phyloP scores from a whole-genome alignment of 257 asterid species.

The Cruciata laevipes region DNA sequence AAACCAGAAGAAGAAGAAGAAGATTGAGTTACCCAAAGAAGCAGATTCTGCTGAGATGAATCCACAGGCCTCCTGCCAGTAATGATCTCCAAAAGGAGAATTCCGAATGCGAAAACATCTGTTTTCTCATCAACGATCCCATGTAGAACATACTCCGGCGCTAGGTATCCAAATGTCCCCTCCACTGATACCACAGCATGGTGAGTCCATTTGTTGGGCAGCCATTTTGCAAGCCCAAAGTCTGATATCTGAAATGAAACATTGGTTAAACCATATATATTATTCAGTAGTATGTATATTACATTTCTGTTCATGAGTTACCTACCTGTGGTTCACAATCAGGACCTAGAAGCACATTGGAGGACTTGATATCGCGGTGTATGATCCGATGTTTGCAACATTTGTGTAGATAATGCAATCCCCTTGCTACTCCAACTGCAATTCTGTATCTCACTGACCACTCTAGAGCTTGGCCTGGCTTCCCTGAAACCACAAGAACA shows the following conservation, averaged over 20 bases:
- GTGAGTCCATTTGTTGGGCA: constrained; percentile 78
- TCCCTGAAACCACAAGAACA: constrained; percentile 23
- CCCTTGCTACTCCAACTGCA: constrained; percentile 62
- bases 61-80: constrained; percentile 79
- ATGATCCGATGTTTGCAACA: constrained; percentile 80
- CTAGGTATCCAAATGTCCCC: constrained; percentile 84
- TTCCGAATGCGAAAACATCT: constrained; percentile 74
- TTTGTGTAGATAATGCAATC: constrained; percentile 79
- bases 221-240: constrained; percentile 88
- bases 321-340: constrained; percentile 83
- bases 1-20: too few relatives aligned
- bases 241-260: constrained; percentile 52
- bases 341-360: constrained; percentile 74
- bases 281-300: too few relatives aligned
- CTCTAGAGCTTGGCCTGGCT: constrained; percentile 33
- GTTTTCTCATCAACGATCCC: constrained; percentile 88
- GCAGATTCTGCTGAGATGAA: constrained; percentile 44
- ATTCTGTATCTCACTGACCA: constrained; percentile 66
- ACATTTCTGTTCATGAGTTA: neutral
- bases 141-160: constrained; percentile 85
- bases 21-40: constrained; percentile 52
- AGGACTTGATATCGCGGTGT: constrained; percentile 87
- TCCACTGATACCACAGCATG: constrained; percentile 72
- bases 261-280: too few relatives aligned
- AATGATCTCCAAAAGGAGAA: constrained; percentile 72